Evolutionary conservation across 1,284 basidiomycete species (phyloP), one percentile per base, ranked within the genome.

Genomic region (Moniliella sp.): DNA sequence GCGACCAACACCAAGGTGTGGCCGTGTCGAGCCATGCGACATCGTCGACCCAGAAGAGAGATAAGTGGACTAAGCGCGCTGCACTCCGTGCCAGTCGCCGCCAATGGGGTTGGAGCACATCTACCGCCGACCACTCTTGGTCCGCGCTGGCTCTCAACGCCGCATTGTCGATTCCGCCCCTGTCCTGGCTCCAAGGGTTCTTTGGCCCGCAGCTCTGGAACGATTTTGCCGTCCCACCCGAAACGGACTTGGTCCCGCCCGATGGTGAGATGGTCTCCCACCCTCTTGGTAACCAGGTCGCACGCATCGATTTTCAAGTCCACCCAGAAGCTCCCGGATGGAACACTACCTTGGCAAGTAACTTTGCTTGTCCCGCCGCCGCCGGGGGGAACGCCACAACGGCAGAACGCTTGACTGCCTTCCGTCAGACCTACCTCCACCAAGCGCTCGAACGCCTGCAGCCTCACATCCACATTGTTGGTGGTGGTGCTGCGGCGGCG

Each of bases 91-190:
- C 7, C 21, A 23, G n/a, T 23, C 8, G 21, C 21, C 7, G 21
- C 21, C 7, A n/a, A n/a, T n/a, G n/a, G n/a, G n/a, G n/a, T n/a
- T n/a, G n/a, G n/a, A n/a, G n/a, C n/a, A n/a, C n/a, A n/a, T n/a
- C n/a, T n/a, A n/a, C n/a, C n/a, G n/a, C n/a, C n/a, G n/a, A n/a
- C n/a, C n/a, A n/a, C 52, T 47, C 5, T 45, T 42, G 29, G 48
- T 41, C 39, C 32, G 40, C 37, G 64, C 34, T 30, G 62, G 39
- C 44, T 64, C 41, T 21, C 56, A 68, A 3, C 64, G 80, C 27
- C 78, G 81, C 3, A 76, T 84, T 5, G 81, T 86, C 64, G 72
- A 83, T 28, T 83, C 81, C 0, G 78, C n/a, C 78, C 3, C 76
- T 81, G 70, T 78, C 61, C 42, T 74, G 54, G 31, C 36, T 34